A percentile compares a stretch with the other conserved stretches of the same genome.
These are phyloP conservation scores for Dictyostelium intermedium DNA, from an alignment of 78 protist genomes.

Conservation along the genomic window DNA sequence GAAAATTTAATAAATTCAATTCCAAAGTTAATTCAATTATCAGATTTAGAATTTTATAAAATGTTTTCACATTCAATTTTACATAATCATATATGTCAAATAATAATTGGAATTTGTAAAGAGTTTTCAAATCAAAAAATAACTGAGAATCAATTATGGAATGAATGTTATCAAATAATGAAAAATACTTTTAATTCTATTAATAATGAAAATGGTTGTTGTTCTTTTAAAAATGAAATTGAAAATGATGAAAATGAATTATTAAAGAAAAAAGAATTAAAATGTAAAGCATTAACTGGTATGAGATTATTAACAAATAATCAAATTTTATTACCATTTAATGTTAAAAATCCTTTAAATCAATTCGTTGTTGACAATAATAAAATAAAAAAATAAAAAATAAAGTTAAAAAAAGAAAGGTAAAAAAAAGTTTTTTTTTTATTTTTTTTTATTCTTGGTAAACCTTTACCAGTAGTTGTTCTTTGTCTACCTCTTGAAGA, in stretches of 20 bases:
- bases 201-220: not conserved
- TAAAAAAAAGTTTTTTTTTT: not conserved
- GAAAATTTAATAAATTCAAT: not conserved
- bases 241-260: not conserved
- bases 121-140: not conserved
- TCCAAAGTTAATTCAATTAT: not conserved
- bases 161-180: not conserved
- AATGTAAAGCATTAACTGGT: slow-evolving; percentile 8
- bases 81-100: slow-evolving; percentile 15
- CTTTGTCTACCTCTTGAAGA: not conserved
- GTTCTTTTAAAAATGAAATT: not conserved
- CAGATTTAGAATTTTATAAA: slow-evolving; percentile 9
- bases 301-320: slow-evolving; percentile 12
- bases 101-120: not conserved
- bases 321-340: slow-evolving; percentile 21
- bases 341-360: slow-evolving; percentile 10
- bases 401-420: not conserved
- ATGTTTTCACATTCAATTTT: slow-evolving; percentile 18
- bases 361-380: not conserved
- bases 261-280: slow-evolving; percentile 5
- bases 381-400: not conserved
- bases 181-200: not conserved
- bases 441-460: not conserved
- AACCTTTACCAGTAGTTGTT: not conserved
- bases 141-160: not conserved